These are phyloP conservation scores for Podospora didyma DNA, from an alignment of 495 filamentous ascomycete species.

Conservation along the genomic window DNA sequence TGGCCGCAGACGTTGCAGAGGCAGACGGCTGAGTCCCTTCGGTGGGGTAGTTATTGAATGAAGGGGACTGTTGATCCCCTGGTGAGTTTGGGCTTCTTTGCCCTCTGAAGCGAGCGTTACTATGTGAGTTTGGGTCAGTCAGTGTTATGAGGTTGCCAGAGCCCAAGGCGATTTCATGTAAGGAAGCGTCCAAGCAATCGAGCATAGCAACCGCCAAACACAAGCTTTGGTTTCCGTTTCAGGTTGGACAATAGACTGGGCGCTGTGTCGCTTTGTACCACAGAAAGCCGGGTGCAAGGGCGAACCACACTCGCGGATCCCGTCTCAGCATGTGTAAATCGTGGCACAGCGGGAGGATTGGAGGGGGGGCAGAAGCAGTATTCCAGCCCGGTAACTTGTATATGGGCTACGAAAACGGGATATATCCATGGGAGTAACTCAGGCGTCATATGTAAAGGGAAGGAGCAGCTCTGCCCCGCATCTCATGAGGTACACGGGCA, in stretches of 20 bases:
- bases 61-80: conserved; percentile 14
- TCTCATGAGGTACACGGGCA: too few relatives aligned
- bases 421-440: neutral
- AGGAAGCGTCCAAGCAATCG: too few relatives aligned
- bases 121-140: conserved; percentile 5
- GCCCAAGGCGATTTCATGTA: too few relatives aligned
- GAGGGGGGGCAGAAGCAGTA: neutral
- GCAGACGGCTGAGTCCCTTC: conserved; percentile 4
- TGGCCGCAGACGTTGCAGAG: conserved; percentile 19
- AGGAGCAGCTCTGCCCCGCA: neutral
- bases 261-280: too few relatives aligned
- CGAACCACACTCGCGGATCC: too few relatives aligned
- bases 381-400: neutral
- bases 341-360: too few relatives aligned
- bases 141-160: neutral
- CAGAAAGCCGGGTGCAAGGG: too few relatives aligned
- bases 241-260: too few relatives aligned
- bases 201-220: too few relatives aligned
- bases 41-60: neutral
- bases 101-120: conserved; percentile 32
- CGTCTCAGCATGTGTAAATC: too few relatives aligned
- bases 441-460: neutral
- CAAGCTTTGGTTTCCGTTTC: too few relatives aligned
- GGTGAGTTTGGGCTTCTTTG: conserved; percentile 28
- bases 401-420: neutral